phyloP scores from a whole-genome alignment of 106 monocot species.

The Dioscorea alata region DNA sequence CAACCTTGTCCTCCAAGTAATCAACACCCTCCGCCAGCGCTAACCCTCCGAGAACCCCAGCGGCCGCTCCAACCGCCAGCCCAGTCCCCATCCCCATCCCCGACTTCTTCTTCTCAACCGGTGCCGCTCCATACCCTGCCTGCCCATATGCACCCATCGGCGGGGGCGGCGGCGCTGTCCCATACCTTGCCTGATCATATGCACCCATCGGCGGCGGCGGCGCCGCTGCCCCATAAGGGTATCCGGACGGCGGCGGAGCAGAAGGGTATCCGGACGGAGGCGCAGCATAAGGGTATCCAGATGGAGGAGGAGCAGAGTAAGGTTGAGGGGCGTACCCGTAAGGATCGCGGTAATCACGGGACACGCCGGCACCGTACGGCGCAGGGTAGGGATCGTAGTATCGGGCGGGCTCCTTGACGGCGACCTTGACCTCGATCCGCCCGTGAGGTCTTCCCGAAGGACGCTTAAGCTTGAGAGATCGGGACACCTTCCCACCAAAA shows the following conservation, averaged over 20 bases:
- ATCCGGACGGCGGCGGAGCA: background rate
- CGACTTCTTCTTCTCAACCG: conserved; percentile 44
- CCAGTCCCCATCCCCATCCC: conserved; percentile 84
- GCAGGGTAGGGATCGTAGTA: conserved; percentile 37
- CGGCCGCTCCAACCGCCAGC: conserved; percentile 83
- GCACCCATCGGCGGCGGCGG: background rate
- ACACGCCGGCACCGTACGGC: conserved; percentile 1
- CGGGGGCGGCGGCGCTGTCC: background rate
- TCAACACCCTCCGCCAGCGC: conserved; percentile 71
- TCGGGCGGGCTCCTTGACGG: conserved; percentile 30
- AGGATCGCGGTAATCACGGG: conserved; percentile 19
- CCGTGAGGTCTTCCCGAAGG: conserved; percentile 78
- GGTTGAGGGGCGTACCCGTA: conserved; percentile 21
- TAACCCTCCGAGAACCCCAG: conserved; percentile 75
- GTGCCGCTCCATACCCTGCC: background rate
- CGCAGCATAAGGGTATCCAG: conserved; percentile 8
- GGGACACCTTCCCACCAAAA: conserved; percentile 25
- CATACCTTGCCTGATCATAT: conserved; percentile 8
- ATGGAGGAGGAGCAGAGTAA: conserved; percentile 15
- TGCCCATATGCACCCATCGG: conserved; percentile 5
- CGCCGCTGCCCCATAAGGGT: background rate
- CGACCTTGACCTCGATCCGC: conserved; percentile 41
- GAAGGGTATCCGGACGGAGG: conserved; percentile 23
- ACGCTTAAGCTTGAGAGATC: conserved; percentile 52
- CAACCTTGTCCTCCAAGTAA: conserved; percentile 71